Evolutionary conservation across 306 rosid genomes (phyloP), one percentile per base, ranked within the genome.

Genomic region (barrel medic (Medicago truncatula)): DNA sequence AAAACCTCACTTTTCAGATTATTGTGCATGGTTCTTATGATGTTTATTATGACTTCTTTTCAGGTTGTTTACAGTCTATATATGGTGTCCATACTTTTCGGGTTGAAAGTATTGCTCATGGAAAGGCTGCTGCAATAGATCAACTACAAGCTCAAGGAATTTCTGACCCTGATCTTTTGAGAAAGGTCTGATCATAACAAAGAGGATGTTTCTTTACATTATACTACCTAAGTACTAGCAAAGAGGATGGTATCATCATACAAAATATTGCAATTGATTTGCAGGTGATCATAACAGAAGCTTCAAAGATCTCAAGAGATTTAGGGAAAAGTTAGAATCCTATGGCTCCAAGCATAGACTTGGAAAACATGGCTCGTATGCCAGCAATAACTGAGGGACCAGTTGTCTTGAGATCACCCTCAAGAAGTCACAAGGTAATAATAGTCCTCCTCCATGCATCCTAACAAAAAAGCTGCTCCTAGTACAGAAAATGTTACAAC

Each of bases 61-160:
- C 76, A 94, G 98, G 98, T 81, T 94, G 97, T 75, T 84, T 92
- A 81, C 98, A 94, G 82, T 88, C 95, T 71, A 78, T 69, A 67
- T 90, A 88, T 79, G 97, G 96, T 74, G 78, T 94, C 70, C 93
- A 91, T 68, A 94, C 98, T 74, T 85, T 92, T 74, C 79, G 98
- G 84, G 59, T 94, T 85, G 96, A 91, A 85, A 92, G 97, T 74
- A 88, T 90, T 82, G 93, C 89, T 34, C 71, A 18, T 74, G 96
- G 97, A 76, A 92, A 86, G 87, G 93, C 98, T 15, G 87, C 98
- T 49, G 87, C 88, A 43, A 93, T 92, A 28, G 98, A 94, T 88
- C 95, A 86, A 76, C 80, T 94, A 72, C 97, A 86, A 86, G 75
- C 92, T 85, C 98, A 90, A 79, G 98, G 98, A 71, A 80, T 94